A percentile compares a stretch with the other conserved stretches of the same genome.
These are phyloP conservation scores for Microbotryum intermedium DNA, from an alignment of 1,284 basidiomycete species.

Conservation along the genomic window DNA sequence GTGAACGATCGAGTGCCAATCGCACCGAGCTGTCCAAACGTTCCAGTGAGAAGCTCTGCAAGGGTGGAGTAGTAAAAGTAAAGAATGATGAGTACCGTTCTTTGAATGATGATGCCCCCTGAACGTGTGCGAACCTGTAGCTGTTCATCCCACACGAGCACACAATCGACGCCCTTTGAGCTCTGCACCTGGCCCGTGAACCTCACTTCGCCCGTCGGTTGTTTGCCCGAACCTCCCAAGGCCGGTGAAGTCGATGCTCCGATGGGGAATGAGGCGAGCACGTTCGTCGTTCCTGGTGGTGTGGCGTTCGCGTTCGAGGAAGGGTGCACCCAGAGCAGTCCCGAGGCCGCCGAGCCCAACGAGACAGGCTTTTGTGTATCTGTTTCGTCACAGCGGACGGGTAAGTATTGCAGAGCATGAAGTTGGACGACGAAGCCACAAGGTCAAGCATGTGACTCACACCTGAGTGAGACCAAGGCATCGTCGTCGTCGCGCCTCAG, in stretches of 20 bases:
- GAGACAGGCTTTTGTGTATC: neutral
- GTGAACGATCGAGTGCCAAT: constrained; percentile 2
- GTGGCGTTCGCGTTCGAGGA: neutral
- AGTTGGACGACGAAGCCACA: neutral
- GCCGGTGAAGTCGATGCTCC: neutral
- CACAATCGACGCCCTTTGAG: constrained; percentile 7
- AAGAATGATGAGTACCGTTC: neutral
- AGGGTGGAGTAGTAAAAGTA: too few species aligned
- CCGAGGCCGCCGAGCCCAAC: neutral
- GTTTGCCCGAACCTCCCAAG: neutral
- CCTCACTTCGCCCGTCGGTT: neutral
- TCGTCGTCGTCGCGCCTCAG: neutral
- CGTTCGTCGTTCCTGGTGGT: neutral
- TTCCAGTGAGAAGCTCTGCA: constrained; percentile 7
- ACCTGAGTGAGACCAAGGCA: neutral
- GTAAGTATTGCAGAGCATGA: too few species aligned
- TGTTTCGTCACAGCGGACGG: too few species aligned
- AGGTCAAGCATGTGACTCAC: neutral
- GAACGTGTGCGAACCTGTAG: constrained; percentile 2
- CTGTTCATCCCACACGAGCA: constrained; percentile 11
- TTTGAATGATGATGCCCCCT: too few species aligned
- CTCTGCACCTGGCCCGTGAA: neutral
- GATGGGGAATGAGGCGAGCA: neutral
- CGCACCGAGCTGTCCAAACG: neutral
- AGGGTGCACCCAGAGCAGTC: neutral